Percentiles rank a stretch among this genome's conserved stretches.
phyloP scores from a whole-genome alignment of 208 protist species.

The Angomonas deanei region DNA sequence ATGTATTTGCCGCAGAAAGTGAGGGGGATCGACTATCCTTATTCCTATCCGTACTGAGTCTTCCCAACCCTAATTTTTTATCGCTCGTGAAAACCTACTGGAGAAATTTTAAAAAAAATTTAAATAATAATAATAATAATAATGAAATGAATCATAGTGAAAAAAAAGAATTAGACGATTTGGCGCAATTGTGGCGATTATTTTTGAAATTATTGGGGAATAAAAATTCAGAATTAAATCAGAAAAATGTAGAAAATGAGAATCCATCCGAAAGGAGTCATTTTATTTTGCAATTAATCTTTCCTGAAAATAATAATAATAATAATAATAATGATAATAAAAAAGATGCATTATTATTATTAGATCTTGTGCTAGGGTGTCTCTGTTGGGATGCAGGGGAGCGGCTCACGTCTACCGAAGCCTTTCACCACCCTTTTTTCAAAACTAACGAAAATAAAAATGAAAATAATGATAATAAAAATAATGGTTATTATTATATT shows the following conservation, averaged over 20 bases:
- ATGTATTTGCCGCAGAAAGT: too few species aligned
- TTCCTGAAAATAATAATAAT: not conserved
- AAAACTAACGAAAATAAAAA: too few species aligned
- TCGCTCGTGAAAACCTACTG: too few species aligned
- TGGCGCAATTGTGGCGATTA: not conserved
- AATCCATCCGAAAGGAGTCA: not conserved
- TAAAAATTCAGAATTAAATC: not conserved
- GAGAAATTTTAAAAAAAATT: too few species aligned
- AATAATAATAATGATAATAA: not conserved
- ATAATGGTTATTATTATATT: not conserved
- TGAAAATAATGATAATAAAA: too few species aligned
- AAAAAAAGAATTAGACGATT: not conserved
- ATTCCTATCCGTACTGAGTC: too few species aligned
- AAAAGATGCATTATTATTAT: not conserved
- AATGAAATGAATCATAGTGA: not conserved
- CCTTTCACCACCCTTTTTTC: slow-evolving; percentile 48
- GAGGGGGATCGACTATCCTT: too few species aligned
- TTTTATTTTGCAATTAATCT: not conserved
- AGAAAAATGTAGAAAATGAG: not conserved
- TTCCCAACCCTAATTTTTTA: too few species aligned
- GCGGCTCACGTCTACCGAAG: slow-evolving; percentile 54
- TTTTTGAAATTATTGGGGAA: not conserved
- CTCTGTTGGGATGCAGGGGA: slow-evolving; percentile 46
- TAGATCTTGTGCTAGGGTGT: slow-evolving; percentile 55
- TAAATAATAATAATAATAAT: too few species aligned